Evolutionary conservation across 331 rosid species (phyloP), one percentile per base, ranked within the genome.

Genomic region (Stylosanthes scabra): DNA sequence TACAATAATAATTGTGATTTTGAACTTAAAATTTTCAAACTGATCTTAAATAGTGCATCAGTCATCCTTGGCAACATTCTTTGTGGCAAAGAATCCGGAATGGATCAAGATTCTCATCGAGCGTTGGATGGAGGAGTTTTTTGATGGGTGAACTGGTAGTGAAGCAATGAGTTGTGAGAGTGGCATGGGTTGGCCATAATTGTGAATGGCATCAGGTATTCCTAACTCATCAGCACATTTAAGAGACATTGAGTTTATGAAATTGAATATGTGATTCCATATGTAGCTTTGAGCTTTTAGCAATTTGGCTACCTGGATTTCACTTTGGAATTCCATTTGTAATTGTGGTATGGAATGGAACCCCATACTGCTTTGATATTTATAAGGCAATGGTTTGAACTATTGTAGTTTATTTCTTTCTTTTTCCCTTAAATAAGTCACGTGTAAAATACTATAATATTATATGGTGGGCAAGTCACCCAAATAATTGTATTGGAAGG

Each of bases 141-240:
- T 86, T 16, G 72, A 45, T 55, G 83, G 82, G n/a, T 74, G 77
- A 57, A 86, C 11, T 7, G 39, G 65, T 1, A 86, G 82, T 3
- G 66, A 56, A 5, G 65, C n/a, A 37, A 74, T 40, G 49, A 83
- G 83, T 7, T 65, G 15, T 0, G n/a, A n/a, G n/a, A n/a, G n/a
- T n/a, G n/a, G n/a, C n/a, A n/a, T n/a, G n/a, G n/a, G n/a, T n/a
- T n/a, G n/a, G n/a, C n/a, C n/a, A n/a, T n/a, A n/a, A n/a, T n/a
- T n/a, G n/a, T n/a, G n/a, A n/a, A n/a, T n/a, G 34, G 15, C 63
- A 25, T 83, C 83, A 14, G 82, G 85, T 6, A 83, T 86, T 13
- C 69, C 74, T 6, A 83, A 44, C 1, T 86, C 72, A 2, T 77
- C 11, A 0, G 80, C 80, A 39, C 76, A 80, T 74, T 86, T 83